Percentiles rank a stretch among this genome's conserved stretches.
phyloP scores from a whole-genome alignment of 306 rosid genomes.

The Cotoneaster glaucophyllus region DNA sequence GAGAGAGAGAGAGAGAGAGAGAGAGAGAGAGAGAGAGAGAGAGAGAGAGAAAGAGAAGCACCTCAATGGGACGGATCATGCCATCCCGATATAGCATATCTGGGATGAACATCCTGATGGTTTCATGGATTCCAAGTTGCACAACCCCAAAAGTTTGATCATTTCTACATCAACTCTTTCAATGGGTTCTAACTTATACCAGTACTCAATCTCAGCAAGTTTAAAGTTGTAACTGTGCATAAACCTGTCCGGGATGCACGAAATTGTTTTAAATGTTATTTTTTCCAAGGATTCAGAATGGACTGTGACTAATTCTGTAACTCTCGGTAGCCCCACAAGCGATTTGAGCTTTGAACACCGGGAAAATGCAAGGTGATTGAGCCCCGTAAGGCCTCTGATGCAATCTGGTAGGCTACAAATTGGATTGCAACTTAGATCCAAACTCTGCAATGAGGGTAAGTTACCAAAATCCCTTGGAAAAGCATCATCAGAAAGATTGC shows the following conservation, averaged over 20 bases:
- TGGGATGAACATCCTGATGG: background rate
- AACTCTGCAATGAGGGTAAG: background rate
- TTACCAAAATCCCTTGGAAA: background rate
- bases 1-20: no score
- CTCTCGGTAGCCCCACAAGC: background rate
- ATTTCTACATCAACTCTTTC: background rate
- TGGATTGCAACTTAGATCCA: background rate
- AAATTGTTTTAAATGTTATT: background rate
- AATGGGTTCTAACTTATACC: background rate
- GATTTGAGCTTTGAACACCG: background rate
- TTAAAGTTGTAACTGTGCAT: background rate
- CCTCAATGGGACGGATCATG: background rate
- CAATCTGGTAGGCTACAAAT: background rate
- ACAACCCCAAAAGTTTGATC: background rate
- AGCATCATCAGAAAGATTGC: background rate
- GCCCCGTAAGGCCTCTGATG: background rate
- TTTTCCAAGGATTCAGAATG: background rate
- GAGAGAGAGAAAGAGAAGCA: background rate
- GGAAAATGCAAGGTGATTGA: background rate
- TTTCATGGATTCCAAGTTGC: background rate
- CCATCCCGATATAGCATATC: background rate
- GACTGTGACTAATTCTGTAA: background rate
- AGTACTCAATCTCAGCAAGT: background rate
- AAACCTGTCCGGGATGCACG: background rate
- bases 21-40: no score